These are phyloP conservation scores for Apiospora malaysiana DNA, from an alignment of 2,329 filamentous ascomycete genomes.

Conservation along the genomic window DNA sequence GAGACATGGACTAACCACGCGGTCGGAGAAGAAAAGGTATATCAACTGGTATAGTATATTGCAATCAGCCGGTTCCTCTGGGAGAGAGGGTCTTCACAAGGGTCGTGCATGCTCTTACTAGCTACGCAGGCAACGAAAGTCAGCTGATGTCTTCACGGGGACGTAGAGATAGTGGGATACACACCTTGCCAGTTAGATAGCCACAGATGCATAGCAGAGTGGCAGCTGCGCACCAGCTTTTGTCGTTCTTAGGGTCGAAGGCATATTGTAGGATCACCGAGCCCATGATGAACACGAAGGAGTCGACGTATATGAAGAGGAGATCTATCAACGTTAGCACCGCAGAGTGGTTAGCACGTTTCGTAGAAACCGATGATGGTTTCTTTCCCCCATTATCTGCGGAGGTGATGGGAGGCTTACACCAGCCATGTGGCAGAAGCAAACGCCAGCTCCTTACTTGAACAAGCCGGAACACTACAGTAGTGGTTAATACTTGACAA, in stretches of 20 bases:
- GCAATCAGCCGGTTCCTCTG: not conserved
- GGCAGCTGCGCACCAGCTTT: not conserved
- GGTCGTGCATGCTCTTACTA: not conserved
- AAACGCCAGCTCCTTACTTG: not conserved
- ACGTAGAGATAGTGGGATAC: not conserved
- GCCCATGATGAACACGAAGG: not conserved
- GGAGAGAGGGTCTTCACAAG: not conserved
- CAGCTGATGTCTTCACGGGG: not conserved
- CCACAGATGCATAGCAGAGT: not conserved
- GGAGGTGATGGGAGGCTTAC: not conserved
- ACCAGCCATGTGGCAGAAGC: slow-evolving; percentile 6
- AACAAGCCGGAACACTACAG: slow-evolving; percentile 1
- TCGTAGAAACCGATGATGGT: too few species aligned
- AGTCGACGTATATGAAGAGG: slow-evolving; percentile 13
- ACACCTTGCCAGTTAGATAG: not conserved
- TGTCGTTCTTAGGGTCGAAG: not conserved
- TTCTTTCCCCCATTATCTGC: too few species aligned
- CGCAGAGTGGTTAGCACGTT: not conserved
- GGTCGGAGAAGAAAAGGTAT: slow-evolving; percentile 3
- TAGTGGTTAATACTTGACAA: not conserved
- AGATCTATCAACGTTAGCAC: not conserved
- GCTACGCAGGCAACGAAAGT: not conserved
- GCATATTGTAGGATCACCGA: slow-evolving; percentile 7
- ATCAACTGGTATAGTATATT: not conserved
- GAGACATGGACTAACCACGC: not conserved